A percentile compares a stretch with the other conserved stretches of the same genome.
Evolutionary conservation across 164 flowering plant genomes (phyloP).

Genomic region (Akebia trifoliata): DNA sequence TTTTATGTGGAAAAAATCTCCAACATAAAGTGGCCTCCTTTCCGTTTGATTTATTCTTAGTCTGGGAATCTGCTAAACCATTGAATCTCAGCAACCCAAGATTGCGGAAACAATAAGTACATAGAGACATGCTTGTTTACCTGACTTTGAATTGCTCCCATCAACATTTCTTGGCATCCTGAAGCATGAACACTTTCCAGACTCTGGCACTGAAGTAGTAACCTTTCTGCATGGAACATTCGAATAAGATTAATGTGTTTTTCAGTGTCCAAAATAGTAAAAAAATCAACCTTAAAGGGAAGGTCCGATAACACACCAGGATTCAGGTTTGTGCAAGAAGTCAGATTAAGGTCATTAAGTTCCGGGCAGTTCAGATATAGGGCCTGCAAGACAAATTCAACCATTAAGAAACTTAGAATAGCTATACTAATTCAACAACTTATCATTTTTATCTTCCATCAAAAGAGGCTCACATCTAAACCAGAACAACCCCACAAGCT

Average conservation of each 20-base stretch:
- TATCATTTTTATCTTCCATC: neutral
- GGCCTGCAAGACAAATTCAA: slow-evolving; percentile 56
- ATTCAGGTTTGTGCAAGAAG: slow-evolving; percentile 73
- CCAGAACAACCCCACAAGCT: slow-evolving; percentile 99
- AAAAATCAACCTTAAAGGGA: slow-evolving; percentile 29
- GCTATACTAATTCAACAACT: neutral
- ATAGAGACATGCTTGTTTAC: slow-evolving; percentile 20
- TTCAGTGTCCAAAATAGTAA: slow-evolving; percentile 5
- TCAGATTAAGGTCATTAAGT: slow-evolving; percentile 80
- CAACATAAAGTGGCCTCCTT: too few species aligned
- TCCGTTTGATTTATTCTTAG: too few species aligned
- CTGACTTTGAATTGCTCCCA: slow-evolving; percentile 64
- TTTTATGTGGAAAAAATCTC: too few species aligned
- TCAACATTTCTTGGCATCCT: slow-evolving; percentile 56
- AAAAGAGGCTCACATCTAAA: slow-evolving; percentile 60
- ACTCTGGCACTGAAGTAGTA: slow-evolving; percentile 78
- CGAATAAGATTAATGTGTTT: neutral
- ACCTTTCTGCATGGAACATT: slow-evolving; percentile 13
- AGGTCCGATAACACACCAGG: slow-evolving; percentile 54
- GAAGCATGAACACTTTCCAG: slow-evolving; percentile 80
- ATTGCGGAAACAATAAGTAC: neutral
- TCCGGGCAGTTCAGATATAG: slow-evolving; percentile 80
- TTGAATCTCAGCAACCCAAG: neutral
- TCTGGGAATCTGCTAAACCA: too few species aligned
- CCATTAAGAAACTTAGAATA: slow-evolving; percentile 10